Percentiles rank a stretch among this genome's conserved stretches.
phyloP scores from a whole-genome alignment of 345 rosid species.

The Conringia planisiliqua region DNA sequence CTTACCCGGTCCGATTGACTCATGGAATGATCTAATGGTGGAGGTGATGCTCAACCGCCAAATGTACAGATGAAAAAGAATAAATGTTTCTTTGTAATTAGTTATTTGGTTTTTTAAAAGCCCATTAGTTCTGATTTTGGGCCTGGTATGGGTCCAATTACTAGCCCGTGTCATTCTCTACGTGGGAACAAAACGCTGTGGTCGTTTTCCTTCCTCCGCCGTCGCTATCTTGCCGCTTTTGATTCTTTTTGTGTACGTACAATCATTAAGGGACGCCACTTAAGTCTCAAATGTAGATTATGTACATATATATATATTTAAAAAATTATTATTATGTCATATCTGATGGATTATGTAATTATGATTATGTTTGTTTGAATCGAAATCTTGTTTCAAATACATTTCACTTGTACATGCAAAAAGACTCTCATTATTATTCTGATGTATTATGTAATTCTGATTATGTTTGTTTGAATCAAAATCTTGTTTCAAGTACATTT shows the following conservation, averaged over 20 bases:
- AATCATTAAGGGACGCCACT: not conserved
- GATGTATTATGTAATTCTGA: too few species aligned
- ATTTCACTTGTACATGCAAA: not conserved
- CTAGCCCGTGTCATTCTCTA: not conserved
- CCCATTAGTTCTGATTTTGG: not conserved
- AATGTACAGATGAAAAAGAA: slow-evolving; percentile 1
- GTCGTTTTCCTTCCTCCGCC: not conserved
- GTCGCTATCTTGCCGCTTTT: not conserved
- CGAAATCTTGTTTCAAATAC: not conserved
- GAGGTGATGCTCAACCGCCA: slow-evolving; percentile 49
- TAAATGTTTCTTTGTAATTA: not conserved
- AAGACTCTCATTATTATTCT: not conserved
- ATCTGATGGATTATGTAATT: too few species aligned
- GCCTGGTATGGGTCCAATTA: not conserved
- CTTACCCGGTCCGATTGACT: slow-evolving; percentile 92
- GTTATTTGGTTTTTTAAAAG: not conserved
- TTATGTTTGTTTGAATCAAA: not conserved
- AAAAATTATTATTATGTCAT: too few species aligned
- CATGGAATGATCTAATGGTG: slow-evolving; percentile 82
- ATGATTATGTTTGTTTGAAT: not conserved
- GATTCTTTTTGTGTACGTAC: not conserved
- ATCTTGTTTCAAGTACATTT: not conserved
- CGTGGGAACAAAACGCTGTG: not conserved
- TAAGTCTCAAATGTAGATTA: too few species aligned
- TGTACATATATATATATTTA: too few species aligned